A percentile compares a stretch with the other conserved stretches of the same genome.
Conservation (phyloP, 768 basidiomycete species). For the Ramaria rubella region DNA sequence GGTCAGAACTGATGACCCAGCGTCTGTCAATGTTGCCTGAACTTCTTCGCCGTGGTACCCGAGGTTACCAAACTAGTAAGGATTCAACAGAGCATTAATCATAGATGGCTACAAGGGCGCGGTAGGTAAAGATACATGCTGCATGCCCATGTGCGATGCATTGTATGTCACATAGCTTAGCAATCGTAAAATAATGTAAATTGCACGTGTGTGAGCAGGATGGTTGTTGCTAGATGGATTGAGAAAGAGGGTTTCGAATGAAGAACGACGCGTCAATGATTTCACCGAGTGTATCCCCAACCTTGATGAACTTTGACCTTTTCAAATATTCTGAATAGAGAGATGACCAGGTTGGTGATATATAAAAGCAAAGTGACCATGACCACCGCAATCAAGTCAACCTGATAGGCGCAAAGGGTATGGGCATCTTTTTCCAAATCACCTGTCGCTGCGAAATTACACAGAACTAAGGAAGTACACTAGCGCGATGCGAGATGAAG, state of each 20-base stretch:
- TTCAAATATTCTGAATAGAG: constrained; percentile 80
- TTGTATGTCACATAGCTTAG: neutral
- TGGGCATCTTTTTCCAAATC: constrained; percentile 22
- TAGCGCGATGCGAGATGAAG: constrained; percentile 13
- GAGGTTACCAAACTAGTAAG: neutral
- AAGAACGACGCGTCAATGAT: neutral
- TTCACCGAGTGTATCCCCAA: neutral
- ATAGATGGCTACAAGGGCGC: neutral
- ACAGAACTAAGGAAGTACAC: constrained; percentile 10
- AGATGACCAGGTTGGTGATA: constrained; percentile 78
- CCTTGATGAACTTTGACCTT: constrained; percentile 53
- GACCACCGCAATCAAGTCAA: constrained; percentile 72
- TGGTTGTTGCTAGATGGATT: neutral
- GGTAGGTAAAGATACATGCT: neutral
- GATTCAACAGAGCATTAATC: neutral
- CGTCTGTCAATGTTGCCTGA: too few species aligned
- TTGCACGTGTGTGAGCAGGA: too few species aligned
- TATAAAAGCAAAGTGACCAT: constrained; percentile 73
- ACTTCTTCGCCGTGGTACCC: neutral
- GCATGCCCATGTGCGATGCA: neutral
- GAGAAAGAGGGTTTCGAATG: neutral
- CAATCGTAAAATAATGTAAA: neutral
- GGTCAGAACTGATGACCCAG: too few species aligned
- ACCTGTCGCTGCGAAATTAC: constrained; percentile 16
- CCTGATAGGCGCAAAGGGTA: constrained; percentile 64